phyloP scores from a whole-genome alignment of 768 basidiomycete species.

The Hebeloma cylindrosporum region DNA sequence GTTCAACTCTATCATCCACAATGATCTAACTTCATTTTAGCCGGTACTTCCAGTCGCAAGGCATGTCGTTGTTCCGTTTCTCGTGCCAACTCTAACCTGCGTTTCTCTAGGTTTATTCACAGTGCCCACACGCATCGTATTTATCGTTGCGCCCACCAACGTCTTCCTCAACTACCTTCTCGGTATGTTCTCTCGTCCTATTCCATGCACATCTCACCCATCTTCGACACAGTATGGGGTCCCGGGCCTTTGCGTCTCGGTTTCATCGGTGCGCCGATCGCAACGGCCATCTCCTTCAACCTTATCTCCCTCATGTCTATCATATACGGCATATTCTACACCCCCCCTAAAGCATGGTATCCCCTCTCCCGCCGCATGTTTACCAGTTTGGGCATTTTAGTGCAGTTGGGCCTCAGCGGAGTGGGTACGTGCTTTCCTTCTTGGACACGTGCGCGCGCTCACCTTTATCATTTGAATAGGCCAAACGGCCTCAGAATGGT shows the following conservation, averaged over 20 bases:
- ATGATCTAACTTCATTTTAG: constrained; percentile 26
- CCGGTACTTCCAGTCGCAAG: constrained; percentile 84
- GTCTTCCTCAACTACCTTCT: constrained; percentile 79
- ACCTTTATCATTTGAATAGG: constrained; percentile 31
- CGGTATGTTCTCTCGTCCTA: constrained; percentile 43
- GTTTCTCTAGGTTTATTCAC: constrained; percentile 62
- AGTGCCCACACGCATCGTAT: constrained; percentile 80
- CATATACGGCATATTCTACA: constrained; percentile 60
- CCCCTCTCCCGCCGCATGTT: constrained; percentile 67
- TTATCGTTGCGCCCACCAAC: constrained; percentile 85
- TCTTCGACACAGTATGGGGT: constrained; percentile 74
- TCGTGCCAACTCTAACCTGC: not conserved
- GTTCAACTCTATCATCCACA: not conserved
- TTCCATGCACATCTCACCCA: not conserved
- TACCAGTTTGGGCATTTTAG: constrained; percentile 63
- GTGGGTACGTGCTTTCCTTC: constrained; percentile 45
- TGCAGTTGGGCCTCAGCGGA: constrained; percentile 80
- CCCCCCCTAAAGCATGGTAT: constrained; percentile 78
- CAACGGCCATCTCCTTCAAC: constrained; percentile 87
- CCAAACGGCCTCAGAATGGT: constrained; percentile 92
- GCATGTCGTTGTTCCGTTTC: constrained; percentile 28
- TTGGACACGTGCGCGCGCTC: not conserved
- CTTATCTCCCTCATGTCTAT: constrained; percentile 68
- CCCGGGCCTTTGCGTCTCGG: constrained; percentile 77
- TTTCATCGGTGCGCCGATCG: constrained; percentile 90